Evolutionary conservation across 108 stramenopile species (phyloP), one percentile per base, ranked within the genome.

Genomic region (Seminavis robusta): DNA sequence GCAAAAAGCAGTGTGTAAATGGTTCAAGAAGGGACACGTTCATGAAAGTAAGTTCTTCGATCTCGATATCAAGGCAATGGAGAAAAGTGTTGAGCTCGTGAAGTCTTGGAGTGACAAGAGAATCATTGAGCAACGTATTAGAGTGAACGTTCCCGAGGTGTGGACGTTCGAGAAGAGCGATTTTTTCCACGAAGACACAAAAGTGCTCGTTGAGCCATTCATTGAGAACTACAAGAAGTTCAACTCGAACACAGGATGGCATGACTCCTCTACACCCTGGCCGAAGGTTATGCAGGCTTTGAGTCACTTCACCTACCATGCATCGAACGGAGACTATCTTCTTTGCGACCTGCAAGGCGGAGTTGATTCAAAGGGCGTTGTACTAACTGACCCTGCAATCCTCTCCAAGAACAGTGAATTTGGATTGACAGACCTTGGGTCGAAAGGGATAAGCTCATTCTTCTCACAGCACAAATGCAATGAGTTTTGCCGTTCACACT

Each of bases 301-400:
- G 6, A 47, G 47, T 10, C 79, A 76, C 48, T 80, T 60, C 30
- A 61, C 71, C 3, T 76, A 76, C 31, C 74, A 80, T 61, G 48
- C 41, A 32, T 69, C 74, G 29, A 37, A 45, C 47, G 79, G 79
- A 40, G 31, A 56, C 42, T 52, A 23, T 16, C 21, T 76, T 10
- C 63, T 80, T 1, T 80, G 79, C 36, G 74, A 80, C 59, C 59
- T 80, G 59, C 79, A 76, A 40, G 79, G 79, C 20, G 79, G 73
- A 5, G 50, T 74, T 8, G 61, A 79, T 28, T 32, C 36, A 7
- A 52, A 67, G 27, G 69, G 64, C 9, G 60, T 73, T 1, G 59
- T 73, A 7, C 33, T 73, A 29, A 74, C 69, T 1, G 77, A 79
- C 38, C 77, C 77, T 21, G 77, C 71, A 24, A 58, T 79, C 39